Percentiles rank a stretch among this genome's conserved stretches.
Evolutionary conservation across 2,329 filamentous ascomycete species (phyloP).

Genomic region (Scedosporium dehoogii): DNA sequence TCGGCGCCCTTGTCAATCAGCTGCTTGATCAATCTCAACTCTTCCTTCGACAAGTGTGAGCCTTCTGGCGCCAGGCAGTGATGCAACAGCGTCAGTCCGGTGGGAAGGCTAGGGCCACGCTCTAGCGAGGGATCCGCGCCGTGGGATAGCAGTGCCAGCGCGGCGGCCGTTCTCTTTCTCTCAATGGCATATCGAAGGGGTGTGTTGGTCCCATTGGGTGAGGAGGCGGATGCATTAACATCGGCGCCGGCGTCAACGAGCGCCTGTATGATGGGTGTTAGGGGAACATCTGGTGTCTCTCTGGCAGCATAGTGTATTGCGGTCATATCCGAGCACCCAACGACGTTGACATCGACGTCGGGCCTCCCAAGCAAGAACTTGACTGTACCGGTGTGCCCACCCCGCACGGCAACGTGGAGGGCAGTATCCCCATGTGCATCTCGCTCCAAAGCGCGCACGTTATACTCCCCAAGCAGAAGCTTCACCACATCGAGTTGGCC

Average conservation of each 20-base stretch:
- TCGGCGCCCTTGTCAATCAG: too few species aligned
- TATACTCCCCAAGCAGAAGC: not conserved
- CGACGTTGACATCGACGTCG: too few species aligned
- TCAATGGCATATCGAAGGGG: not conserved
- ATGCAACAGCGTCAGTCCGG: not conserved
- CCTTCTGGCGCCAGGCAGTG: too few species aligned
- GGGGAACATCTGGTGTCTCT: too few species aligned
- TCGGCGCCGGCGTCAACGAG: not conserved
- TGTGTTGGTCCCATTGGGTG: not conserved
- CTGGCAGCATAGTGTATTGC: too few species aligned
- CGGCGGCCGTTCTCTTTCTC: not conserved
- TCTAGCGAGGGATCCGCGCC: not conserved
- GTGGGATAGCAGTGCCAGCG: not conserved
- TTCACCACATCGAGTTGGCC: not conserved
- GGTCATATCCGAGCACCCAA: too few species aligned
- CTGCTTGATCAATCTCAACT: too few species aligned
- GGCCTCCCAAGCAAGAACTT: too few species aligned
- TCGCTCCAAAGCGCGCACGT: not conserved
- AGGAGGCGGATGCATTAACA: not conserved
- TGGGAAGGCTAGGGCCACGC: not conserved
- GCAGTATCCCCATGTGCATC: not conserved
- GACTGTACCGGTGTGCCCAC: too few species aligned
- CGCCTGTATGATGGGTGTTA: not conserved
- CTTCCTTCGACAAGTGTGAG: too few species aligned
- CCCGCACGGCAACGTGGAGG: too few species aligned